Evolutionary conservation across 2,329 filamentous ascomycete species (phyloP), one percentile per base, ranked within the genome.

Genomic region (Clonostachys solani): DNA sequence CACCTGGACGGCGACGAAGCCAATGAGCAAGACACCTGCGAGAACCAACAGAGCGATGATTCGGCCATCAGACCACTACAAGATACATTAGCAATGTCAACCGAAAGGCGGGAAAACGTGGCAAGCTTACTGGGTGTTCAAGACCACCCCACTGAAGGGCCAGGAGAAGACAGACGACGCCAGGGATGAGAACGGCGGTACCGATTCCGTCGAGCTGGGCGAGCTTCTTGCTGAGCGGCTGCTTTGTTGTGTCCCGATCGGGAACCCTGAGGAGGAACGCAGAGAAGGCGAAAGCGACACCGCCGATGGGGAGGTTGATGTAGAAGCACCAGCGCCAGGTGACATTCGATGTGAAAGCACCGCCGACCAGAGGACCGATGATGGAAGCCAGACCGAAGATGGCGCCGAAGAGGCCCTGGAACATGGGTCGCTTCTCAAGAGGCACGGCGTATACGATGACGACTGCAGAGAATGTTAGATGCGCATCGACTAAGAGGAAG

Each of bases 381-480:
- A 56, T 50, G 3, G 42, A 33, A 12, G 42, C 51, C n/a, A 58
- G 47, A n/a, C 52, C 54, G 47, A 76, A 77, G 2, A 76, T 63
- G 33, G 75, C 70, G 16, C 75, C 77, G 47, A 81, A 81, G 40
- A 80, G 61, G 45, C 45, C 37, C 9, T 35, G 17, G n/a, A 18
- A 47, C 7, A 47, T 33, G 8, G 45, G 45, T 12, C 45, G 18
- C 40, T 42, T 47, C 6, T 33, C 29, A n/a, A 47, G 40, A 4
- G 45, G 45, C 12, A 47, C 45, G 5, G 37, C 42, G 7, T 15
- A 18, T 1, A 33, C 19, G 7, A 43, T 33, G 23, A 48, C 73
- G 57, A 83, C 67, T 62, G 79, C 74, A 41, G 72, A 71, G 8
- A 78, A 78, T 0, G 78, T 75, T 56, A 43, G 23, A 29, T 29